phyloP scores from a whole-genome alignment of 2,329 filamentous ascomycete species.

The Xylariaceae sp. region DNA sequence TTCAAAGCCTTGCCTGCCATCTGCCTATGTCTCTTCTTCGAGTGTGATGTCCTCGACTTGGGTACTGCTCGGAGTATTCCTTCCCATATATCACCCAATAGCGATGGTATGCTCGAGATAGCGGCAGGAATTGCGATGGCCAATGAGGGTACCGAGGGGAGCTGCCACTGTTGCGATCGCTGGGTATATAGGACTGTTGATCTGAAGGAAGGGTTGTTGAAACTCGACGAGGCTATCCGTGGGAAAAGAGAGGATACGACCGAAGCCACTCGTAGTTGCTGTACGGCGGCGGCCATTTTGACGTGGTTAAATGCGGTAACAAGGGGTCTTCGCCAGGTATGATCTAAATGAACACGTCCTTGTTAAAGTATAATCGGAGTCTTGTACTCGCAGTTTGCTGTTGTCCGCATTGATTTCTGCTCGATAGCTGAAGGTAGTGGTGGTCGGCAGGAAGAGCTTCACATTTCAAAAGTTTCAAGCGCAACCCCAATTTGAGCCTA shows the following conservation, averaged over 20 bases:
- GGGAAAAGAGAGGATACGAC: conserved; percentile 57
- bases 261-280: conserved; percentile 43
- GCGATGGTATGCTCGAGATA: conserved; percentile 65
- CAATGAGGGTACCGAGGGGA: conserved; percentile 55
- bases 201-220: conserved; percentile 46
- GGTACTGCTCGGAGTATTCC: conserved; percentile 89
- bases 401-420: conserved; percentile 2
- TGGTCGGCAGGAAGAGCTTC: background rate
- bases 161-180: conserved; percentile 40
- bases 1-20: conserved; percentile 95
- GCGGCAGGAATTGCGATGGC: conserved; percentile 61
- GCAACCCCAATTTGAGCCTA: too few species aligned
- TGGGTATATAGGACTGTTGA: conserved; percentile 49
- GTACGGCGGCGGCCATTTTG: conserved; percentile 50
- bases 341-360: too few species aligned
- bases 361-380: background rate
- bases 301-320: background rate
- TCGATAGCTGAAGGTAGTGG: background rate
- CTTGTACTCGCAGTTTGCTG: background rate
- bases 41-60: conserved; percentile 98
- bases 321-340: too few species aligned
- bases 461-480: background rate
- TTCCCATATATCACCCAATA: conserved; percentile 89
- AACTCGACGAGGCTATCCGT: conserved; percentile 49
- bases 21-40: conserved; percentile 89